Evolutionary conservation across 768 basidiomycete genomes (phyloP).

Genomic region (Hypsizygus marmoreus): DNA sequence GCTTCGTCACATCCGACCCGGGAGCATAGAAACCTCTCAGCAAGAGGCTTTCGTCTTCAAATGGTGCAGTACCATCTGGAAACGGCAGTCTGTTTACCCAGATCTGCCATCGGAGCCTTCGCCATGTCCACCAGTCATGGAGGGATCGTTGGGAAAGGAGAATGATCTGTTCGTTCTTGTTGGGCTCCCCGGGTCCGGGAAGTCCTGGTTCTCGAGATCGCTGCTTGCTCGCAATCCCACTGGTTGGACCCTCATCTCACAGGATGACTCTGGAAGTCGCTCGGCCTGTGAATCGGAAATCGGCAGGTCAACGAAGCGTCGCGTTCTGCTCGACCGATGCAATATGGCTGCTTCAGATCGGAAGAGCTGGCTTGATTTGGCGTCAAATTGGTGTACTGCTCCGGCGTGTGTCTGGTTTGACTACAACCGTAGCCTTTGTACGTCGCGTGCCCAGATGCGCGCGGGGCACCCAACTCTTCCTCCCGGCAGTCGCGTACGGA

Average conservation of each 20-base stretch:
- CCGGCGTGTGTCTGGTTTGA: slow-evolving; percentile 61
- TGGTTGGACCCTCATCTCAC: slow-evolving; percentile 50
- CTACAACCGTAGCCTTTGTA: slow-evolving; percentile 49
- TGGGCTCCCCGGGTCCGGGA: slow-evolving; percentile 63
- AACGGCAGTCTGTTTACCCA: slow-evolving; percentile 52
- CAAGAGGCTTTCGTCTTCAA: slow-evolving; percentile 61
- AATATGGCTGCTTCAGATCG: slow-evolving; percentile 52
- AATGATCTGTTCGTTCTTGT: slow-evolving; percentile 55
- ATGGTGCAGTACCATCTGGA: slow-evolving; percentile 63
- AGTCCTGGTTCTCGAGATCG: slow-evolving; percentile 55
- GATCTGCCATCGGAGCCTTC: slow-evolving; percentile 52
- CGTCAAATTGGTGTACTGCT: slow-evolving; percentile 44
- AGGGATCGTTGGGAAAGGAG: slow-evolving; percentile 36
- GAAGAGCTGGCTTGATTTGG: slow-evolving; percentile 51
- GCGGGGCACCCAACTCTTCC: slow-evolving; percentile 61
- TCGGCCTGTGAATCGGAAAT: slow-evolving; percentile 51
- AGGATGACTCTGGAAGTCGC: slow-evolving; percentile 58
- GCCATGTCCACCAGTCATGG: slow-evolving; percentile 46
- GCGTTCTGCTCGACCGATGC: slow-evolving; percentile 57
- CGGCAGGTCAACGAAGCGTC: slow-evolving; percentile 37
- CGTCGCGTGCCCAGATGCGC: slow-evolving; percentile 55
- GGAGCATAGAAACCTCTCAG: slow-evolving; percentile 55
- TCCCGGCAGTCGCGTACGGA: slow-evolving; percentile 54
- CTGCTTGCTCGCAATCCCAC: slow-evolving; percentile 45
- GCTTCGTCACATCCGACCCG: slow-evolving; percentile 53